These are phyloP conservation scores for Xylariaceae sp. DNA, from an alignment of 2,329 filamentous ascomycete genomes.

Conservation along the genomic window DNA sequence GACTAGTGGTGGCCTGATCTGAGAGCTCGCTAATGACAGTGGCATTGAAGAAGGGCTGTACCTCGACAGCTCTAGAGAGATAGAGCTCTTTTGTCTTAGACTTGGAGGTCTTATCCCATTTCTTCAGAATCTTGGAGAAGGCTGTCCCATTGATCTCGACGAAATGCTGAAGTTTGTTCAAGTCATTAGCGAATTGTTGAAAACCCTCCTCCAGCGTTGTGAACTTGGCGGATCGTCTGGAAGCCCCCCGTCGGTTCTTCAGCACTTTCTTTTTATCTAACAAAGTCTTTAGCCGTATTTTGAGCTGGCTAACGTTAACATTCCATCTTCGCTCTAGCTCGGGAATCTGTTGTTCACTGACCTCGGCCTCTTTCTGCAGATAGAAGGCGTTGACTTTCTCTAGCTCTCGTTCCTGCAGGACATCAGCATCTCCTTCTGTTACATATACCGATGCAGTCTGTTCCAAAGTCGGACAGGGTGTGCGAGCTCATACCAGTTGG, in stretches of 20 bases:
- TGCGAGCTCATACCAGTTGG: conserved; percentile 66
- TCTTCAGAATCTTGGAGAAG: conserved; percentile 98
- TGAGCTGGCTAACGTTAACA: conserved; percentile 58
- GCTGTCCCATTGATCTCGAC: conserved; percentile 97
- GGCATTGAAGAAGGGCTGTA: conserved; percentile 97
- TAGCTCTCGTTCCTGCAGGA: conserved; percentile 79
- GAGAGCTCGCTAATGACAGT: conserved; percentile 95
- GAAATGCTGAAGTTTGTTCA: conserved; percentile 98
- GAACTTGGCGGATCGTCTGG: conserved; percentile 87
- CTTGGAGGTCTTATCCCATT: conserved; percentile 99
- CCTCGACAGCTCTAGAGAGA: conserved; percentile 90
- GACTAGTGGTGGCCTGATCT: conserved; percentile 92
- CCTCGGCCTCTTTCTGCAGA: conserved; percentile 95
- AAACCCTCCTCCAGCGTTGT: conserved; percentile 95
- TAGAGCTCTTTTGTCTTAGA: conserved; percentile 98
- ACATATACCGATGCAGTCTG: background rate
- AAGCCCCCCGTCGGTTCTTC: conserved; percentile 74
- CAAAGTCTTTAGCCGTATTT: conserved; percentile 85
- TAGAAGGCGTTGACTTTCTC: conserved; percentile 99
- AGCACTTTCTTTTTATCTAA: conserved; percentile 93
- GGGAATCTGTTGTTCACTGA: conserved; percentile 37
- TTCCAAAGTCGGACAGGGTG: background rate
- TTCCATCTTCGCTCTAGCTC: background rate
- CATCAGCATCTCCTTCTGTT: conserved; percentile 32
- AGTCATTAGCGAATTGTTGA: conserved; percentile 91